These are phyloP conservation scores for Ogataea nitratoaversa DNA, from an alignment of 805 yeast genomes.

Conservation along the genomic window DNA sequence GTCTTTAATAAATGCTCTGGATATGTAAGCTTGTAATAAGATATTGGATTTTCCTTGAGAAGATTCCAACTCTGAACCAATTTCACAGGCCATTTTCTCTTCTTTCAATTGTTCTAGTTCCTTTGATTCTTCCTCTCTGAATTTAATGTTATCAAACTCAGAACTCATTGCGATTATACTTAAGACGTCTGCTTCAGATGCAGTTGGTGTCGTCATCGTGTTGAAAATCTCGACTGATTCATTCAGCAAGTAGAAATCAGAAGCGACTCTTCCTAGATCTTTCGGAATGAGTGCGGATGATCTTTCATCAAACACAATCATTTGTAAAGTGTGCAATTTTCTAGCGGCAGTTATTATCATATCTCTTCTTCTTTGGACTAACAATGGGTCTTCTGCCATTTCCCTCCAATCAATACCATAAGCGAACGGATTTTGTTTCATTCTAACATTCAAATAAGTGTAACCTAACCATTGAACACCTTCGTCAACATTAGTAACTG, in stretches of 20 bases:
- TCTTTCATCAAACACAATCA: conserved; percentile 88
- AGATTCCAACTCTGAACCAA: conserved; percentile 70
- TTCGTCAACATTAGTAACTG: conserved; percentile 90
- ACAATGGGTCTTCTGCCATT: conserved; percentile 73
- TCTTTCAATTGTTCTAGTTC: conserved; percentile 67
- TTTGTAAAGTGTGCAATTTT: conserved; percentile 78
- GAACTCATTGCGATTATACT: conserved; percentile 88
- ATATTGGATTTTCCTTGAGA: conserved; percentile 85
- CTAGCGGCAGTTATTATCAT: conserved; percentile 80
- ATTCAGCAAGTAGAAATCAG: conserved; percentile 84
- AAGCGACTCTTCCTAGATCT: conserved; percentile 90
- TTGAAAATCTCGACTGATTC: conserved; percentile 88
- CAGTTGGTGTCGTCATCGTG: conserved; percentile 73
- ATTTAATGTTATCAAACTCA: conserved; percentile 87
- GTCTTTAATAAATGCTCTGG: conserved; percentile 67
- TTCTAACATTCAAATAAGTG: conserved; percentile 88
- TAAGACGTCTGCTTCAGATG: conserved; percentile 88
- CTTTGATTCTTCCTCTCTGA: conserved; percentile 78
- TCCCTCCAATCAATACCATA: conserved; percentile 91
- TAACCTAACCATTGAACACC: conserved; percentile 98
- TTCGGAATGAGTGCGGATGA: conserved; percentile 77
- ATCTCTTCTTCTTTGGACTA: conserved; percentile 67
- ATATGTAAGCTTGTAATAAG: conserved; percentile 81
- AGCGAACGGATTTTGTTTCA: conserved; percentile 89
- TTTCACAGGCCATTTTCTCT: conserved; percentile 67